Percentiles rank a stretch among this genome's conserved stretches.
These are phyloP conservation scores for Backusella luteola DNA, from an alignment of 192 early-diverging fungal species.

Conservation along the genomic window DNA sequence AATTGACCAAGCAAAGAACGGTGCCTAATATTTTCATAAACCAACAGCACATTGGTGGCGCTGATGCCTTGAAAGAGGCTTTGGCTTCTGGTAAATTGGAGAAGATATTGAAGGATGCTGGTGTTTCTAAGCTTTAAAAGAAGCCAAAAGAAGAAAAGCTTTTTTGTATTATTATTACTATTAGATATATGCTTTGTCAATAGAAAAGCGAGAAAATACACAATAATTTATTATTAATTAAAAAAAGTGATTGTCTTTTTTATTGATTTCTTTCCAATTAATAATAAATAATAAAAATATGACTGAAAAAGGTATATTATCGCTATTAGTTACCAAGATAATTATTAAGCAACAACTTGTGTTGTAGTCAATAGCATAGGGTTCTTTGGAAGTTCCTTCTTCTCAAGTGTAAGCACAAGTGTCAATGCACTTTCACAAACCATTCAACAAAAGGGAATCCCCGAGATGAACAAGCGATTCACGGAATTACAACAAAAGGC, in stretches of 20 bases:
- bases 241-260: background rate
- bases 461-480: conserved; percentile 20
- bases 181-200: background rate
- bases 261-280: background rate
- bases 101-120: conserved; percentile 46
- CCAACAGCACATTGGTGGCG: conserved; percentile 65
- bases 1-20: conserved; percentile 56
- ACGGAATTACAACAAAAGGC: conserved; percentile 29
- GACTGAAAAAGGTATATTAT: background rate
- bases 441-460: conserved; percentile 6
- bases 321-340: background rate
- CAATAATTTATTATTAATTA: background rate
- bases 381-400: conserved; percentile 8
- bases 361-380: background rate
- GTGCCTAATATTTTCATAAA: conserved; percentile 75
- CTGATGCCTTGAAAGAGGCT: conserved; percentile 51
- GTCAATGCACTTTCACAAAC: conserved; percentile 15
- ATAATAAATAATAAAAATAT: background rate
- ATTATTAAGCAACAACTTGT: background rate
- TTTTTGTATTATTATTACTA: background rate
- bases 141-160: background rate
- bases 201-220: background rate
- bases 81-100: conserved; percentile 46
- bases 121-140: conserved; percentile 21
- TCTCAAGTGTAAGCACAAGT: conserved; percentile 8